These are phyloP conservation scores for Diaporthe velutina DNA, from an alignment of 2,329 filamentous ascomycete genomes.

Conservation along the genomic window DNA sequence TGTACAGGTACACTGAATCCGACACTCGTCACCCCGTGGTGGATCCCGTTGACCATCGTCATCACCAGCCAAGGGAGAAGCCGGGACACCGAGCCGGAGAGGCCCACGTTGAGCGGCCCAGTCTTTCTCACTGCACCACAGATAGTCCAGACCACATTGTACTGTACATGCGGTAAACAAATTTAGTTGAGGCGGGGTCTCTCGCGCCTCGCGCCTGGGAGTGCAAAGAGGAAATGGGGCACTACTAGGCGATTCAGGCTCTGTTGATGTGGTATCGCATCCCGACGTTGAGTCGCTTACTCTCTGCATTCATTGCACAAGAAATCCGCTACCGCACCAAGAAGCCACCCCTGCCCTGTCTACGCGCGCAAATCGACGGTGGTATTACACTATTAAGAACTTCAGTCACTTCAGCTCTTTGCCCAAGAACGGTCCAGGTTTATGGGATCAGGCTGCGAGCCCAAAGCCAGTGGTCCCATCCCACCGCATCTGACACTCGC, in stretches of 20 bases:
- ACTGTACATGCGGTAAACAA: background rate
- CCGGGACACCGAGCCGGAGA: slow-evolving; percentile 25
- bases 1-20: slow-evolving; percentile 4
- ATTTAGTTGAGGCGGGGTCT: background rate
- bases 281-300: background rate
- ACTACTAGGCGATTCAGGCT: slow-evolving; percentile 5
- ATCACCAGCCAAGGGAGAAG: slow-evolving; percentile 24
- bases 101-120: slow-evolving; percentile 13
- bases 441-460: slow-evolving; percentile 20
- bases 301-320: background rate
- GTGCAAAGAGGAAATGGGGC: background rate
- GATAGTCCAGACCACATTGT: background rate
- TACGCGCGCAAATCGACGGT: background rate
- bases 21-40: slow-evolving; percentile 25
- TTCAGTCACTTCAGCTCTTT: background rate
- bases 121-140: background rate
- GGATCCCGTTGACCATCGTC: slow-evolving; percentile 21
- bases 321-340: background rate
- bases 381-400: background rate
- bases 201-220: slow-evolving; percentile 13
- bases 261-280: background rate
- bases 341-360: background rate
- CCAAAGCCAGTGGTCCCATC: slow-evolving; percentile 30
- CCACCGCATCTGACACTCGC: slow-evolving; percentile 37
- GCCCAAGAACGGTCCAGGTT: background rate